A percentile compares a stretch with the other conserved stretches of the same genome.
Evolutionary conservation across 2,329 filamentous ascomycete genomes (phyloP).

Genomic region (Penicillium brasilianum): DNA sequence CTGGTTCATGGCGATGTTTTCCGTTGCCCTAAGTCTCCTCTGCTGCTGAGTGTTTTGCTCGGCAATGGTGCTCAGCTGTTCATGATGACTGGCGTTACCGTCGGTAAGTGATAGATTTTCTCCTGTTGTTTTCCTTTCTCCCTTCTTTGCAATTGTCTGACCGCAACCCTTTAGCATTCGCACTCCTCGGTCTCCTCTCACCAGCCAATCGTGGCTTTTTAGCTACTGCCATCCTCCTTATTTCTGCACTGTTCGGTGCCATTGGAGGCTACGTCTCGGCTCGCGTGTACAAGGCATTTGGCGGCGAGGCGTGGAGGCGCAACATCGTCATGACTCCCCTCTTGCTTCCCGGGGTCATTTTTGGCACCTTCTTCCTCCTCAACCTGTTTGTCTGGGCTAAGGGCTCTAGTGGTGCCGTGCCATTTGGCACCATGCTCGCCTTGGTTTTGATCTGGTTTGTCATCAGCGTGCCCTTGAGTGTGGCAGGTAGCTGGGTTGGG

Average conservation of each 20-base stretch:
- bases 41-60: slow-evolving; percentile 84
- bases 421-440: slow-evolving; percentile 95
- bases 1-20: slow-evolving; percentile 97
- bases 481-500: slow-evolving; percentile 89
- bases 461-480: slow-evolving; percentile 89
- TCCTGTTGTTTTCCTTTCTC: background rate
- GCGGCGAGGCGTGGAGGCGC: slow-evolving; percentile 90
- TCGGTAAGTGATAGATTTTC: slow-evolving; percentile 56
- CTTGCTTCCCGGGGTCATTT: slow-evolving; percentile 84
- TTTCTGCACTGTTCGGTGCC: slow-evolving; percentile 91
- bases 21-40: slow-evolving; percentile 78
- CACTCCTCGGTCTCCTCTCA: slow-evolving; percentile 90
- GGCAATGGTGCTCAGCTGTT: slow-evolving; percentile 96
- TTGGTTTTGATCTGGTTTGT: slow-evolving; percentile 95
- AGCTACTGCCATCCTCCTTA: slow-evolving; percentile 87
- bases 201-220: slow-evolving; percentile 94
- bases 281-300: slow-evolving; percentile 91
- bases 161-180: slow-evolving; percentile 63
- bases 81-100: slow-evolving; percentile 95
- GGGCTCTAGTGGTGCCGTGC: slow-evolving; percentile 88
- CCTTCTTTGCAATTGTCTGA: background rate
- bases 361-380: slow-evolving; percentile 86
- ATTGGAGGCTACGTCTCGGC: slow-evolving; percentile 90
- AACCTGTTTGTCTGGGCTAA: slow-evolving; percentile 97
- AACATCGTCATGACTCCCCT: slow-evolving; percentile 89